Evolutionary conservation across 495 filamentous ascomycete genomes (phyloP).

Genomic region (Penicillium samsonianum): DNA sequence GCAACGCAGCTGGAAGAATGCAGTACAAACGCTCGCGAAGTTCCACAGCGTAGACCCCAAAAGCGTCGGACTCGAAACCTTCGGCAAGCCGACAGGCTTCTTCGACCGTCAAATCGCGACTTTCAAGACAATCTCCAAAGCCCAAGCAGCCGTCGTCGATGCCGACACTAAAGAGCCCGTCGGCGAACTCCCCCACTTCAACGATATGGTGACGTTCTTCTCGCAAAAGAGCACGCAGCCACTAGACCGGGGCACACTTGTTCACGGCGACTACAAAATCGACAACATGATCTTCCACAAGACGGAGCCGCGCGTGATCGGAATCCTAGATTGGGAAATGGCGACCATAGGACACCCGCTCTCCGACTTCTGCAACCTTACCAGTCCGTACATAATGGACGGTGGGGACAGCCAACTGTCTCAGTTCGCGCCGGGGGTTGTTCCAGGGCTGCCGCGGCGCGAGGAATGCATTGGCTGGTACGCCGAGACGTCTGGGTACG

Average conservation of each 20-base stretch:
- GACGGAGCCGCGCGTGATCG: constrained; percentile 85
- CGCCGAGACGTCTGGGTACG: constrained; percentile 66
- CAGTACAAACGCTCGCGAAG: constrained; percentile 78
- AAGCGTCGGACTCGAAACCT: constrained; percentile 64
- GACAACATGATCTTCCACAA: constrained; percentile 95
- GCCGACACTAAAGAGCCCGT: constrained; percentile 73
- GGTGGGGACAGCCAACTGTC: constrained; percentile 36
- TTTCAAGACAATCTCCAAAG: constrained; percentile 71
- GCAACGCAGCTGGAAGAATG: constrained; percentile 72
- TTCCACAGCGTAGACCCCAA: constrained; percentile 75
- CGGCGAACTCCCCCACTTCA: constrained; percentile 78
- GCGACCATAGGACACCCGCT: constrained; percentile 93
- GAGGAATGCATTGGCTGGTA: constrained; percentile 78
- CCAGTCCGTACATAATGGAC: constrained; percentile 65
- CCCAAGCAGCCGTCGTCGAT: constrained; percentile 74
- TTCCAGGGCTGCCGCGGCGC: constrained; percentile 72
- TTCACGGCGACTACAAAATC: constrained; percentile 98
- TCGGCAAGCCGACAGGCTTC: constrained; percentile 75
- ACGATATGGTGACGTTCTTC: constrained; percentile 81
- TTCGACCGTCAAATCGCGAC: constrained; percentile 86
- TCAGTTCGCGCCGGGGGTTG: constrained; percentile 61
- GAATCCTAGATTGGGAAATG: constrained; percentile 97
- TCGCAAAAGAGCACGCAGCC: constrained; percentile 64
- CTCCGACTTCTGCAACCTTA: constrained; percentile 79
- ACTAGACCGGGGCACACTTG: constrained; percentile 70